These are phyloP conservation scores for Ochromonas danica DNA, from an alignment of 108 stramenopile genomes.

Conservation along the genomic window DNA sequence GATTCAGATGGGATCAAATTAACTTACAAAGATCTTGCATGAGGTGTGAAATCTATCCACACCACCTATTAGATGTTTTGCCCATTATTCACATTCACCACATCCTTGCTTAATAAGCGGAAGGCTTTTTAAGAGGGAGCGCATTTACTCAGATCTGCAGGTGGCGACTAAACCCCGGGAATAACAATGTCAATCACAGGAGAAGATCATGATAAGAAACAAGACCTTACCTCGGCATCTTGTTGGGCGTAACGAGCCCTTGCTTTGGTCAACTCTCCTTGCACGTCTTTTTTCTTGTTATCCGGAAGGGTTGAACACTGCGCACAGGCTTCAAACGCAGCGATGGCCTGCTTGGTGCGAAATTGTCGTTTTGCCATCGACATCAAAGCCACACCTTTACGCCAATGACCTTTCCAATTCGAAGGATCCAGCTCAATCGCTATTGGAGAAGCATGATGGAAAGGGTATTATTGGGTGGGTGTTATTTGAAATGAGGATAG, in stretches of 20 bases:
- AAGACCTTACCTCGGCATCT: background rate
- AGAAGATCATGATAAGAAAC: background rate
- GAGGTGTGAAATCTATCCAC: too few species aligned
- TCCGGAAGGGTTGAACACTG: background rate
- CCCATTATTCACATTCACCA: too few species aligned
- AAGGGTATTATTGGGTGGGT: too few species aligned
- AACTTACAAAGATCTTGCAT: too few species aligned
- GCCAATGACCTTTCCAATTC: constrained; percentile 24
- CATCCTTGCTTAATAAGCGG: too few species aligned
- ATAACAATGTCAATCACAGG: background rate
- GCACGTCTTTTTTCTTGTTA: background rate
- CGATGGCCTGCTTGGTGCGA: constrained; percentile 26
- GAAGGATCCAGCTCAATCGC: background rate
- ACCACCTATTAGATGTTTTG: too few species aligned
- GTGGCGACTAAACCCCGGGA: background rate
- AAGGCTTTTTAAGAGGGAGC: background rate
- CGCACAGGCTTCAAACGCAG: background rate
- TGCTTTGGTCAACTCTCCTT: background rate
- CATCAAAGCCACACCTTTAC: constrained; percentile 8
- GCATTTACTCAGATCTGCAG: constrained; percentile 26
- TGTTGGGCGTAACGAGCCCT: background rate
- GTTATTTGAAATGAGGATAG: too few species aligned
- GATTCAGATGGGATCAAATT: too few species aligned
- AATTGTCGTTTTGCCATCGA: background rate
- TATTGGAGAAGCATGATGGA: background rate